Evolutionary conservation across 345 rosid genomes (phyloP).

Genomic region (Mercurialis annua): DNA sequence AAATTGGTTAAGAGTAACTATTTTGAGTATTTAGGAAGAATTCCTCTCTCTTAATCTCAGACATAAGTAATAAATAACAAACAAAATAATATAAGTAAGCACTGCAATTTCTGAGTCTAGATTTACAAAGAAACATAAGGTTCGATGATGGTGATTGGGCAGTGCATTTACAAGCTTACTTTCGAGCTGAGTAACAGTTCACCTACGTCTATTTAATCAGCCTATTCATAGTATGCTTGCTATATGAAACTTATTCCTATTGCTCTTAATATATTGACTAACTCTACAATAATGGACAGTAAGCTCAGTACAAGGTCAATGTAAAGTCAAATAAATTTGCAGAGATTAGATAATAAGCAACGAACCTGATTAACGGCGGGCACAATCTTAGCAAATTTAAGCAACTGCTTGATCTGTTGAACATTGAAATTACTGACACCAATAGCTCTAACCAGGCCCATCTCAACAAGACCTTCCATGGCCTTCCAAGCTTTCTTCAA

Average conservation of each 20-base stretch:
- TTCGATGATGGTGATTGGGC: neutral
- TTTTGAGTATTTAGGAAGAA: neutral
- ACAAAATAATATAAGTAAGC: neutral
- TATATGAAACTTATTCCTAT: neutral
- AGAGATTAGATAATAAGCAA: neutral
- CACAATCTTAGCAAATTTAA: conserved; percentile 49
- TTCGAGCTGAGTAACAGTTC: neutral
- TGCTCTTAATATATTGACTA: neutral
- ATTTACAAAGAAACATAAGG: neutral
- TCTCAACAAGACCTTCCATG: conserved; percentile 53
- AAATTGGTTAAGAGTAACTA: neutral
- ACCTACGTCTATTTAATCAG: neutral
- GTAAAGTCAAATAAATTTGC: neutral
- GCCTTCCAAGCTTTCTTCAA: conserved; percentile 63
- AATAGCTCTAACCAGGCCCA: conserved; percentile 51
- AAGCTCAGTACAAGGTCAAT: neutral
- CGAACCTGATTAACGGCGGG: conserved; percentile 66
- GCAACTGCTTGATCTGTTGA: conserved; percentile 54
- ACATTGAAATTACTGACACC: conserved; percentile 57
- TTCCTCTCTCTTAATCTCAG: neutral
- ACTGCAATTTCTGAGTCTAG: neutral
- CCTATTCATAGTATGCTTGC: neutral
- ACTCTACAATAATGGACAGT: too few species aligned
- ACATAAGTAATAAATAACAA: too few species aligned
- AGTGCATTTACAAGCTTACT: neutral